Evolutionary conservation across 768 basidiomycete genomes (phyloP).

Genomic region (Neoboletus brunneissimus): DNA sequence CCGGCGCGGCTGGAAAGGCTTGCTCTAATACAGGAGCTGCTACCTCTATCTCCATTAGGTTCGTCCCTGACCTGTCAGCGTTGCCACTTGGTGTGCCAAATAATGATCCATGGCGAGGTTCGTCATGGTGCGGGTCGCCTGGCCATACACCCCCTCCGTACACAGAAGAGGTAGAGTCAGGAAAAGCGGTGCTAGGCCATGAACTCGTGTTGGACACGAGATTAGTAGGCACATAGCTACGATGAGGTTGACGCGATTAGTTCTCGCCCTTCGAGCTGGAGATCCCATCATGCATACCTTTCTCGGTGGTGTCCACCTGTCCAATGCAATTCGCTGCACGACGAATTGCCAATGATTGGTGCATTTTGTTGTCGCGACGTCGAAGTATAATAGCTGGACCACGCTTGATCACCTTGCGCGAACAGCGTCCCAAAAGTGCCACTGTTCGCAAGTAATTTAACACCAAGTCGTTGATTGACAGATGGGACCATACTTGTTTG

Average conservation of each 20-base stretch:
- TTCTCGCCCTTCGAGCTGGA: not conserved
- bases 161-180: not conserved
- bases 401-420: not conserved
- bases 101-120: not conserved
- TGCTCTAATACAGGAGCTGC: conserved; percentile 1
- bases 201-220: not conserved
- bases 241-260: not conserved
- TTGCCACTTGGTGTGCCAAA: not conserved
- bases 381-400: not conserved
- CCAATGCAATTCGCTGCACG: not conserved
- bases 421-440: not conserved
- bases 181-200: not conserved
- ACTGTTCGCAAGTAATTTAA: conserved; percentile 1
- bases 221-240: not conserved
- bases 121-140: not conserved
- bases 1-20: not conserved
- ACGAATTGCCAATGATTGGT: not conserved
- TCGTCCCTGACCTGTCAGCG: not conserved
- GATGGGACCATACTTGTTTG: conserved; percentile 9
- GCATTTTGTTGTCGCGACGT: conserved; percentile 4
- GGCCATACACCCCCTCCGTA: not conserved
- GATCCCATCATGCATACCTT: conserved; percentile 11
- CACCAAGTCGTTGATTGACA: not conserved
- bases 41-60: not conserved
- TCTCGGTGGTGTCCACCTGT: not conserved